Evolutionary conservation across 345 rosid genomes (phyloP).

Genomic region (Rhodamnia rubescens): DNA sequence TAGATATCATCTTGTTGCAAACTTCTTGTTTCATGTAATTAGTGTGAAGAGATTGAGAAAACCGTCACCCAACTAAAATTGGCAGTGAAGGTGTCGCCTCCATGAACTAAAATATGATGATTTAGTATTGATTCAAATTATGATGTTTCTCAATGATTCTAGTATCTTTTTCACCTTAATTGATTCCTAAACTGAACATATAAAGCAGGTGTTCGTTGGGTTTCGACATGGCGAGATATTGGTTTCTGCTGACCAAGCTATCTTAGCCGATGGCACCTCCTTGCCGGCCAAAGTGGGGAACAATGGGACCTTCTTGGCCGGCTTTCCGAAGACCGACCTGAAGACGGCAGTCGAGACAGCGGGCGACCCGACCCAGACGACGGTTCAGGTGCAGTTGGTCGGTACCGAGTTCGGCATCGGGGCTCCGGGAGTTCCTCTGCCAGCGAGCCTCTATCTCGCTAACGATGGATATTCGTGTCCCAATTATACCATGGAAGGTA

Average conservation of each 20-base stretch:
- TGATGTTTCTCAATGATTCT: background rate
- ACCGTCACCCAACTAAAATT: background rate
- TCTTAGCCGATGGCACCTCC: constrained; percentile 16
- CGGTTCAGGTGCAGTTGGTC: constrained; percentile 13
- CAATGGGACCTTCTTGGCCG: constrained; percentile 23
- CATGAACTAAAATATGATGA: background rate
- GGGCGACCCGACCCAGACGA: constrained; percentile 20
- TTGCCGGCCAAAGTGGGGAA: constrained; percentile 39
- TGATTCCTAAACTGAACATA: background rate
- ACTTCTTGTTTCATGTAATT: background rate
- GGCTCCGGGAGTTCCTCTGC: constrained; percentile 17
- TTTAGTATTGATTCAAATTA: background rate
- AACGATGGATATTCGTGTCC: constrained; percentile 42
- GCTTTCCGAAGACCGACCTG: constrained; percentile 28
- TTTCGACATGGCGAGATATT: constrained; percentile 32
- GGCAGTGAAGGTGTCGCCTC: background rate
- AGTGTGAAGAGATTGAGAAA: background rate
- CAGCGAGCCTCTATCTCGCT: constrained; percentile 18
- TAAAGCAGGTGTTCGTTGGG: constrained; percentile 10
- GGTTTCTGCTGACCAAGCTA: constrained; percentile 20
- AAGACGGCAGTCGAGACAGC: constrained; percentile 44
- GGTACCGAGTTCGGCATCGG: constrained; percentile 32
- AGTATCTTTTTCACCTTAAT: background rate
- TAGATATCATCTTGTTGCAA: background rate
- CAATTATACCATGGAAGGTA: background rate